Base-by-base conservation (phyloP, 306 rosid genomes). In the Myrica gale region DNA sequence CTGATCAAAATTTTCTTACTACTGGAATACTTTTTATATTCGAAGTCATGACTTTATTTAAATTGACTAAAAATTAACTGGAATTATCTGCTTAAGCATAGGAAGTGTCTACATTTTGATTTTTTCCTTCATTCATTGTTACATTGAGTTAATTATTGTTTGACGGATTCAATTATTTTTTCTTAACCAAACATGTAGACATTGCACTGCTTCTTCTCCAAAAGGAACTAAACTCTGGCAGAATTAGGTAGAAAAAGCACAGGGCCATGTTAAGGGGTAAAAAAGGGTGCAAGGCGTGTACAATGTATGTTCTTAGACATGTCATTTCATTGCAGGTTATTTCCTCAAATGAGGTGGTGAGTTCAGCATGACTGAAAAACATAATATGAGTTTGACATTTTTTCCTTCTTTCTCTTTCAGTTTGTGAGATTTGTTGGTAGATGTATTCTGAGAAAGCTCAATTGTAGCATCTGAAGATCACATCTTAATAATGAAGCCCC, bases 181-280 rank as follows among this genome's bases (percentile, higher is more conserved):
- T 67, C 92, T 83, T 88, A 84, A 85, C 87, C 79, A 58, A 32
- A 46, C 37, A 71, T 37, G 72, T 84, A 93, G 98, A 94, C 85
- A 90, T 94, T 85, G 98, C 97, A 66, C 91, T 91, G 37, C 37
- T 32, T 32, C 37, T 32, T 0, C 37, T 32, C 37, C 37, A 32
- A 32, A 32, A 32, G 37, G 37, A 32, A 32, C 37, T 32, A 32
- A 32, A 0, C 37, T 32, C 37, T 32, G 37, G 37, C 37, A 32
- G 37, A 32, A 32, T 32, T 32, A 32, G 37, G 37, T 32, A 32
- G 37, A 32, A 32, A 32, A 32, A 32, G 11, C 43, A 26, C 42
- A 4, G 5, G 43, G 44, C 1, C 43, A 26, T 26, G 67, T 26
- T 60, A 60, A 60, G 43, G 42, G 67, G 42, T 32, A 9, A 43